Evolutionary conservation across 495 filamentous ascomycete species (phyloP), one percentile per base, ranked within the genome.

Genomic region (Penicillium salamii): DNA sequence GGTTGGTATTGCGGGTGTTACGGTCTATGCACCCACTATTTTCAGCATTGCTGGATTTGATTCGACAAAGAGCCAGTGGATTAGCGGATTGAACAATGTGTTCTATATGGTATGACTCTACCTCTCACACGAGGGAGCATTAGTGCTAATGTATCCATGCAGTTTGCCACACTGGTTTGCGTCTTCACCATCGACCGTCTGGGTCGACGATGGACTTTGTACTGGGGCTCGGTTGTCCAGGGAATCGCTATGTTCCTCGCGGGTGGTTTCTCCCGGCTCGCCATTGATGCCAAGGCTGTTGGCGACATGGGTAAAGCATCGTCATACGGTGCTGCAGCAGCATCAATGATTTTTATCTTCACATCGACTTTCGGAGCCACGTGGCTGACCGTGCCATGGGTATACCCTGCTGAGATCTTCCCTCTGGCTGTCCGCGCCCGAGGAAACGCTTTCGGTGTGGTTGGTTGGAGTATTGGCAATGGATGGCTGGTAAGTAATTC

Each of bases 391-490:
- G 83, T 86, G 3, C 84, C 84, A 0, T 87, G 83, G 83, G 54
- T 87, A 4, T 88, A 88, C 48, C 84, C 83, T 0, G 82, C 84
- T 13, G 85, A 89, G 56, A 88, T 88, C 43, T 87, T 88, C 65
- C 85, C 85, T 0, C 64, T 88, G 14, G 76, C 82, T 20, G 78
- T 87, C 8, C 78, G 85, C 19, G 85, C 83, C 4, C 81, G 82
- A 24, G 85, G 85, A 15, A 88, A 87, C 40, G 82, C 85, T n/a
- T 87, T 83, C 81, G 84, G 85, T 54, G 85, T 88, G 0, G 77
- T 88, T 3, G 84, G 85, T 13, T 89, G 85, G 84, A 80, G 76
- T 46, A 86, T 88, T 31, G 84, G 83, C n/a, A 86, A 86, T 49
- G 84, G 81, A 31, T 85, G 82, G 80, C 60, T 77, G 59, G 71